These are phyloP conservation scores for Euphorbia tirucalli DNA, from an alignment of 345 rosid species.

Conservation along the genomic window DNA sequence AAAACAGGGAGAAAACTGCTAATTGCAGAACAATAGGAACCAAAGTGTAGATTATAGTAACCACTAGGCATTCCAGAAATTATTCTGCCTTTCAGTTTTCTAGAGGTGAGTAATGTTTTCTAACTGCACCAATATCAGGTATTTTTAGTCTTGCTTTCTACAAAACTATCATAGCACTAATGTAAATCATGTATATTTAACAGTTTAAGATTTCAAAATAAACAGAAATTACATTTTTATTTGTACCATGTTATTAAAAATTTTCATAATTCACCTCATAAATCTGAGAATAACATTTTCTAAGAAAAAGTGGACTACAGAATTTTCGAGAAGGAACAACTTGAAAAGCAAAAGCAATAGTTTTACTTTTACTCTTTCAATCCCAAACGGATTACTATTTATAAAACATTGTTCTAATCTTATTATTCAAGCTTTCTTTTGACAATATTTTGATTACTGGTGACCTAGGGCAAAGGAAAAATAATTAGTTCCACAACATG, in stretches of 20 bases:
- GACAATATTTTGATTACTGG: not conserved
- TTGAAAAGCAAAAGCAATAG: not conserved
- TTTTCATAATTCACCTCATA: not conserved
- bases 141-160: not conserved
- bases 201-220: too few relatives aligned
- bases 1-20: not conserved
- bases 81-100: not conserved
- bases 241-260: too few relatives aligned
- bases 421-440: not conserved
- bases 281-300: not conserved
- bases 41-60: not conserved
- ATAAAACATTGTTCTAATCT: too few relatives aligned
- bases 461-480: not conserved
- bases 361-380: not conserved
- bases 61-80: not conserved
- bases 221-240: too few relatives aligned
- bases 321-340: not conserved
- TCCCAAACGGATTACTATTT: not conserved
- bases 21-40: not conserved
- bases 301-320: not conserved
- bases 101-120: too few relatives aligned
- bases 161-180: not conserved
- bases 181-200: not conserved
- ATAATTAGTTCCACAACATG: not conserved
- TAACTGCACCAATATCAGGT: not conserved